Evolutionary conservation across 352 stramenopile species (phyloP), one percentile per base, ranked within the genome.

Genomic region (Phytopythium cucurbitacearum): DNA sequence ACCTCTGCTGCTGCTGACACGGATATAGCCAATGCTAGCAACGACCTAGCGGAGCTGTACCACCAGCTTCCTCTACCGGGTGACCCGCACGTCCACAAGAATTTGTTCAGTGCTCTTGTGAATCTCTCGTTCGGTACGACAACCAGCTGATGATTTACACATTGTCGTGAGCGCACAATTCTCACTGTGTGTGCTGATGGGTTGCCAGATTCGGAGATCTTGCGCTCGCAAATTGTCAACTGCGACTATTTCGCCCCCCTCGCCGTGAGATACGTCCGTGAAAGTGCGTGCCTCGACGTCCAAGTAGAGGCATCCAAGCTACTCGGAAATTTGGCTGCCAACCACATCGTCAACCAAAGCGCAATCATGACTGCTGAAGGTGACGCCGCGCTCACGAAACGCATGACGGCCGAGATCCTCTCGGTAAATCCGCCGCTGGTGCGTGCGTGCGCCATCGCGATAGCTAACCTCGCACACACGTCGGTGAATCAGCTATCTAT

Each of bases 401-500:
- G 64, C 9, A 57, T 67, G n/a, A 64, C 67, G n/a, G 53, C 64
- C 16, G 59, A 69, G 37, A 70, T 64, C 16, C 43, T 89, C 12
- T 57, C 70, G 7, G 48, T 56, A 3, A 73, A 56, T 42, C 54
- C 63, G 1, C 51, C 59, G 2, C 63, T 89, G 7, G 64, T 73
- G 13, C 70, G 71, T 40, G 76, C 73, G 12, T 71, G 74, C 48
- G 78, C 78, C 12, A 60, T 87, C 7, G 81, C 65, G 4, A 51
- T 91, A 11, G 73, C 69, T 2, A 91, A 91, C 44, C 57, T 91
- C 7, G 81, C 76, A 5, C 74, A 80, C 41, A 85, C 78, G 6
- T 79, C 72, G 0, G 78, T 89, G 40, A 89, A 83, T 40, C 81
- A 91, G 48, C 73, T 91, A 10, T 71, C 81, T 0, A 88, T 91